phyloP scores from a whole-genome alignment of 768 basidiomycete species.

The Trametes coccinea region DNA sequence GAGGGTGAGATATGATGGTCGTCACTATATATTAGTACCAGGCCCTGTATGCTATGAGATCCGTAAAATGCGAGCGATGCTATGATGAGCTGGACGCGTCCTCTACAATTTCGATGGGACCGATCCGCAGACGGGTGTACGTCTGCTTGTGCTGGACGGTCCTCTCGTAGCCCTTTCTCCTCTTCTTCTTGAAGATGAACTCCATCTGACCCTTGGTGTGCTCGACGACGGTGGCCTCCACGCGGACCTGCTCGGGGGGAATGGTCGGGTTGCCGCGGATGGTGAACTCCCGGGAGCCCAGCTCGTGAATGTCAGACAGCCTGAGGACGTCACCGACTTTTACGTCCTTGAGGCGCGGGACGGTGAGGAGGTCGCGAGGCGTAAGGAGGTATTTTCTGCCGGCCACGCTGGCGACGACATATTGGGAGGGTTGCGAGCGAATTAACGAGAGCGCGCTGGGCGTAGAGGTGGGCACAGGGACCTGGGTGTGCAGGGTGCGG shows the following conservation, averaged over 20 bases:
- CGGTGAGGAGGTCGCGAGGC: conserved; percentile 88
- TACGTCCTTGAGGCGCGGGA: conserved; percentile 85
- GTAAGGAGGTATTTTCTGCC: conserved; percentile 88
- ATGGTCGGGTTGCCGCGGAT: conserved; percentile 78
- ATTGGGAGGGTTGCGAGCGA: conserved; percentile 88
- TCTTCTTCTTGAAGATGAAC: conserved; percentile 92
- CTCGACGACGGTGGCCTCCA: conserved; percentile 92
- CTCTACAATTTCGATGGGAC: conserved; percentile 62
- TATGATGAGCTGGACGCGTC: conserved; percentile 29
- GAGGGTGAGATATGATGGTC: conserved; percentile 76
- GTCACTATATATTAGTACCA: conserved; percentile 2
- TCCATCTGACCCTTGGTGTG: conserved; percentile 96
- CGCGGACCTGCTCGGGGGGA: conserved; percentile 62
- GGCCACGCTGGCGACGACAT: conserved; percentile 86
- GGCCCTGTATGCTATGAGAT: conserved; percentile 14
- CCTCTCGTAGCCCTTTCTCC: conserved; percentile 97
- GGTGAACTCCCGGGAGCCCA: conserved; percentile 94
- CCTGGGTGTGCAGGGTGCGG: conserved; percentile 37
- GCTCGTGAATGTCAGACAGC: conserved; percentile 86
- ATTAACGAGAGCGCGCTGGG: conserved; percentile 74
- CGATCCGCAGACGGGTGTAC: conserved; percentile 93
- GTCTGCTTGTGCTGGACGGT: conserved; percentile 92
- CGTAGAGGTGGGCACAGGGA: conserved; percentile 41
- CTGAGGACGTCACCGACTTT: conserved; percentile 82
- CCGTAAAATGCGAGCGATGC: conserved; percentile 22